phyloP scores from a whole-genome alignment of 441 rosid species.

The Theobroma grandiflorum region DNA sequence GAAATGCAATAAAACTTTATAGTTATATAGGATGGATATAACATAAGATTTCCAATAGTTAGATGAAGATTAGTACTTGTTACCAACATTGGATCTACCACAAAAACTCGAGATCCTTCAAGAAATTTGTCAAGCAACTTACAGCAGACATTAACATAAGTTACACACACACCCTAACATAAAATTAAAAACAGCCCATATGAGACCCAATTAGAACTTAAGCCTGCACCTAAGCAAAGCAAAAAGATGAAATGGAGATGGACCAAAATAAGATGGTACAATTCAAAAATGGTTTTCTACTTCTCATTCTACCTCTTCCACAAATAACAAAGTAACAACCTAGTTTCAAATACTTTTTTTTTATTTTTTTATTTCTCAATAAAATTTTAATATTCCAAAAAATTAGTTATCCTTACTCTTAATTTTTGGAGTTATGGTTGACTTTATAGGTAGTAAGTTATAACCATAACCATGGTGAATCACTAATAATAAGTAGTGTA shows the following conservation, averaged over 20 bases:
- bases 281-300: not conserved
- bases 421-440: too few species aligned
- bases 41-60: slow-evolving; percentile 6
- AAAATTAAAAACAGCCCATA: slow-evolving; percentile 6
- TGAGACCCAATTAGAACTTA: not conserved
- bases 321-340: too few species aligned
- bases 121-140: slow-evolving; percentile 85
- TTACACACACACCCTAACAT: not conserved
- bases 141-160: slow-evolving; percentile 28
- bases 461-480: too few species aligned
- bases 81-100: slow-evolving; percentile 90
- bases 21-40: not conserved
- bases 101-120: slow-evolving; percentile 69
- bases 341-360: too few species aligned
- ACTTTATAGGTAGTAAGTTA: too few species aligned
- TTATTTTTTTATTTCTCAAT: too few species aligned
- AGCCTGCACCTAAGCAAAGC: not conserved
- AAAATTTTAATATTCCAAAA: too few species aligned
- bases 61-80: slow-evolving; percentile 57
- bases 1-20: not conserved
- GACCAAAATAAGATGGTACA: not conserved
- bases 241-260: not conserved
- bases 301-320: too few species aligned
- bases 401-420: too few species aligned
- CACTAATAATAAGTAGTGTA: too few species aligned